Evolutionary conservation across 495 filamentous ascomycete genomes (phyloP), one percentile per base, ranked within the genome.

Genomic region (Xylaria scruposa): DNA sequence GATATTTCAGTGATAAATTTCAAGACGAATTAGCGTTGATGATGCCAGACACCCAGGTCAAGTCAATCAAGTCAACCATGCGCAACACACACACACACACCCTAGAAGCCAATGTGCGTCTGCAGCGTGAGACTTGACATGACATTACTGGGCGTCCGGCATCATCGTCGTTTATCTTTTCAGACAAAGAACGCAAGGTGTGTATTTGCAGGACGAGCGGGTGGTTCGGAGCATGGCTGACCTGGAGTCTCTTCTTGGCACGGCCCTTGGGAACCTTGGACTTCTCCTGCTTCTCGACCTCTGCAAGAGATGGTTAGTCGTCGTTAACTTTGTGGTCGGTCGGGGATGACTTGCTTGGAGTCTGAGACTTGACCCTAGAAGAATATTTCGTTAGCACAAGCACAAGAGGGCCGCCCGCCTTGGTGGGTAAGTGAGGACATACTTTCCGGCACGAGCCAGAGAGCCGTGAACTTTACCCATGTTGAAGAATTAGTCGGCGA

Each of bases 231-330:
- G 36, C 36, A 38, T 38, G 7, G 31, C 68, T 49, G 17, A 70
- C 68, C 44, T 63, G 68, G 17, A 65, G 91, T 79, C 96, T 91
- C 94, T 99, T 99, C 91, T 95, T 95, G 76, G 96, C 96, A 78
- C 96, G 94, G 82, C 96, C 96, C 90, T 99, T 98, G 82, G 96
- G 96, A 76, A 88, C 88, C 90, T 95, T 95, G 83, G 92, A 89
- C 88, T 96, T 96, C 89, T 96, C 93, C 85, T 94, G 92, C 54
- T 90, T 90, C 85, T 96, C 93, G 78, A 95, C 93, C 91, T 93
- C 56, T 61, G 69, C 62, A n/a, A n/a, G 62, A 61, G 5, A 70
- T 62, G 51, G 26, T 60, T 6, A 70, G 54, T 38, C 12, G 15
- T 17, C 7, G 29, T 19, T 15, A 9, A 13, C 2, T 3, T 26